A percentile compares a stretch with the other conserved stretches of the same genome.
These are phyloP conservation scores for Saccharomyces cerevisiae DNA, from an alignment of 805 yeast species.

Conservation along the genomic window DNA sequence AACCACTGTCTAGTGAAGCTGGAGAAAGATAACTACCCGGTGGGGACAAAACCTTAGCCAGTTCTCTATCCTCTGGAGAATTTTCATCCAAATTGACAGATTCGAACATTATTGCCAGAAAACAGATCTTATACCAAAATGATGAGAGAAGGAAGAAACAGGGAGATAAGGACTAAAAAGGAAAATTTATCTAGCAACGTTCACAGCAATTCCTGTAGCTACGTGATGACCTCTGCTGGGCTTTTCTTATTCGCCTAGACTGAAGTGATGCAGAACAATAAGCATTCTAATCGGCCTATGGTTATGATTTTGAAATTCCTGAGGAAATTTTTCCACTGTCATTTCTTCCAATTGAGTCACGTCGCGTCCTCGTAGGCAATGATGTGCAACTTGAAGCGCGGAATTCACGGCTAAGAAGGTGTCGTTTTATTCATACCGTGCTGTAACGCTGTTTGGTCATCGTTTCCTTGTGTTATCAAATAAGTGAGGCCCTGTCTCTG, in stretches of 20 bases:
- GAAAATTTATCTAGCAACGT: neutral
- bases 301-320: conserved; percentile 13
- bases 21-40: conserved; percentile 16
- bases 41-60: conserved; percentile 8
- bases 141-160: neutral
- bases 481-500: no score
- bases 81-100: conserved; percentile 1
- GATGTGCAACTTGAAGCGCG: no score
- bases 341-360: neutral
- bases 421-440: no score
- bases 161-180: neutral
- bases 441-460: no score
- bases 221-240: neutral
- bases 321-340: conserved; percentile 13
- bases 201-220: neutral
- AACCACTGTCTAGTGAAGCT: conserved; percentile 14
- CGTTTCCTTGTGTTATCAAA: no score
- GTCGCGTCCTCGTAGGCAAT: neutral
- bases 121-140: neutral
- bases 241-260: neutral
- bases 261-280: neutral
- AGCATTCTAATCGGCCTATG: neutral
- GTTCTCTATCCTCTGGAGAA: conserved; percentile 3
- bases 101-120: conserved; percentile 1
- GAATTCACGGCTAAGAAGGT: no score